Percentiles rank a stretch among this genome's conserved stretches.
Conservation (phyloP, 2,329 filamentous ascomycete genomes). For the Bretziella fagacearum region DNA sequence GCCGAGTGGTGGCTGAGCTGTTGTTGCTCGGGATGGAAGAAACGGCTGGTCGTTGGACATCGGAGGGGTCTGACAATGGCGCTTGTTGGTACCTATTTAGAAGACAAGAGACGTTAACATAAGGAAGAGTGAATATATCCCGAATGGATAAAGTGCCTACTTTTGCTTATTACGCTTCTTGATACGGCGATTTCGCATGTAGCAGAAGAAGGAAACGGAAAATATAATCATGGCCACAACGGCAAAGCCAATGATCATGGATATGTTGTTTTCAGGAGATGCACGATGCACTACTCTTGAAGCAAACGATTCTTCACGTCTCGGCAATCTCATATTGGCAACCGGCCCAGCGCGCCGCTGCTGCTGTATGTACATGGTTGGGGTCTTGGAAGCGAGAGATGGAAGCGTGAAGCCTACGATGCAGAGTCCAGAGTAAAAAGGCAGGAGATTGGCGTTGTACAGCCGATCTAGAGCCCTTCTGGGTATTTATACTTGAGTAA, state of each 20-base stretch:
- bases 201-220: slow-evolving; percentile 12
- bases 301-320: neutral
- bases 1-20: slow-evolving; percentile 13
- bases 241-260: slow-evolving; percentile 14
- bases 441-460: too few relatives aligned
- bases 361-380: too few relatives aligned
- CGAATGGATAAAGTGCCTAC: slow-evolving; percentile 1
- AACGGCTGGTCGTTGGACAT: slow-evolving; percentile 7
- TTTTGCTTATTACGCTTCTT: slow-evolving; percentile 9
- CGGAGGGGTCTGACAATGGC: slow-evolving; percentile 12
- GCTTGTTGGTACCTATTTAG: slow-evolving; percentile 13
- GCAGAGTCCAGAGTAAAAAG: too few relatives aligned
- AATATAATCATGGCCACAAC: slow-evolving; percentile 12
- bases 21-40: slow-evolving; percentile 6
- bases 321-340: neutral
- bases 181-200: slow-evolving; percentile 14
- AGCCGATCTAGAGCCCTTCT: too few relatives aligned
- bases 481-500: too few relatives aligned
- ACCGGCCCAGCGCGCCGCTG: too few relatives aligned
- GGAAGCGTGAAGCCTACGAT: too few relatives aligned
- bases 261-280: slow-evolving; percentile 7
- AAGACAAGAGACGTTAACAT: too few relatives aligned
- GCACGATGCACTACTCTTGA: neutral
- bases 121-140: too few relatives aligned
- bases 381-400: too few relatives aligned